These are phyloP conservation scores for Termitomyces sp. DNA, from an alignment of 768 basidiomycete species.

Conservation along the genomic window DNA sequence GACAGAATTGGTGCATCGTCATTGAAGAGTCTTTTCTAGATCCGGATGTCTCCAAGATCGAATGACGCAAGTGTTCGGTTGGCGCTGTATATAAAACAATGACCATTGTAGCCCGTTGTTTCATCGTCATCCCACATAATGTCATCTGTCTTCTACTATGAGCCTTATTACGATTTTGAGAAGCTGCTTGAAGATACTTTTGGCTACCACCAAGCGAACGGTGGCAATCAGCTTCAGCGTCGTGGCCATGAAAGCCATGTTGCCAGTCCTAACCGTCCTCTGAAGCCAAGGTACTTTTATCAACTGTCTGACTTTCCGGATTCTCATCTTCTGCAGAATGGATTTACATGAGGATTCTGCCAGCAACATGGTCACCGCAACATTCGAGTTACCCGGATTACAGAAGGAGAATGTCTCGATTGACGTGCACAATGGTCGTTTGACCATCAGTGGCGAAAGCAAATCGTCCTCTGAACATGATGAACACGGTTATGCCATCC, in stretches of 20 bases:
- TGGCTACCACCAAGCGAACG: slow-evolving; percentile 10
- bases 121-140: not conserved
- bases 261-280: slow-evolving; percentile 6
- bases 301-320: not conserved
- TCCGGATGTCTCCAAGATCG: not conserved
- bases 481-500: slow-evolving; percentile 33
- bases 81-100: not conserved
- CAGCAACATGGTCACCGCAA: slow-evolving; percentile 39
- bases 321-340: slow-evolving; percentile 27
- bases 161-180: slow-evolving; percentile 40
- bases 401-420: slow-evolving; percentile 43
- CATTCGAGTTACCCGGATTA: slow-evolving; percentile 53
- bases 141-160: slow-evolving; percentile 30
- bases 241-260: slow-evolving; percentile 7
- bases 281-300: slow-evolving; percentile 18
- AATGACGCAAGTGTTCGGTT: slow-evolving; percentile 4
- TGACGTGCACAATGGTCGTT: slow-evolving; percentile 39
- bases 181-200: slow-evolving; percentile 39
- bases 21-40: not conserved
- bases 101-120: not conserved
- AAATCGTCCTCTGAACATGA: slow-evolving; percentile 24
- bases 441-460: slow-evolving; percentile 44
- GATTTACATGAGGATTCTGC: slow-evolving; percentile 42
- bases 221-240: slow-evolving; percentile 9
- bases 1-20: not conserved